phyloP scores from a whole-genome alignment of 2,329 filamentous ascomycete species.

The Cercospora sojina region DNA sequence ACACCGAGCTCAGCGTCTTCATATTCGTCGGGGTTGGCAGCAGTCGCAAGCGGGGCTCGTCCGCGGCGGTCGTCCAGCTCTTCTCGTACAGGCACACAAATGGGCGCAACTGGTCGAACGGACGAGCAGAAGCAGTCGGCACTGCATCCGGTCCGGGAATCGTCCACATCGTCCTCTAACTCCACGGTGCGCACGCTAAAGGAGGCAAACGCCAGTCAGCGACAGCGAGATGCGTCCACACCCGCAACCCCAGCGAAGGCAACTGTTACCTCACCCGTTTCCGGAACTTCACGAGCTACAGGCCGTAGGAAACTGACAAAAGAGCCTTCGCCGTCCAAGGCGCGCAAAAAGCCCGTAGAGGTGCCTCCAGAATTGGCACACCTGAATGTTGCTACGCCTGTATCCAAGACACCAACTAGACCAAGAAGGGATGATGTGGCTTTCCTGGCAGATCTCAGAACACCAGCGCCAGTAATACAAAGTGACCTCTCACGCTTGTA shows the following conservation, averaged over 20 bases:
- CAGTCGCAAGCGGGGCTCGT: conserved; percentile 42
- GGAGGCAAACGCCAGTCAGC: neutral
- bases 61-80: conserved; percentile 54
- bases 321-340: conserved; percentile 6
- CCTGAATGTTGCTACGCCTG: conserved; percentile 61
- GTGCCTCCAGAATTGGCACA: conserved; percentile 45
- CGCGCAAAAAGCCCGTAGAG: conserved; percentile 16
- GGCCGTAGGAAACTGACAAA: conserved; percentile 20
- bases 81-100: conserved; percentile 58
- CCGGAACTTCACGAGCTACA: neutral
- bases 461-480: conserved; percentile 55
- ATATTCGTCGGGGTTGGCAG: conserved; percentile 62
- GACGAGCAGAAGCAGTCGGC: conserved; percentile 54
- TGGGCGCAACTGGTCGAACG: conserved; percentile 56
- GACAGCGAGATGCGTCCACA: neutral
- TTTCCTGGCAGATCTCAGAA: conserved; percentile 45
- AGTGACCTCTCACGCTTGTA: conserved; percentile 55
- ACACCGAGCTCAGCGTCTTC: conserved; percentile 77
- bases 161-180: conserved; percentile 67
- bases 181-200: conserved; percentile 38
- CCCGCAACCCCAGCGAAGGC: neutral
- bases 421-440: conserved; percentile 50
- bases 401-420: conserved; percentile 42
- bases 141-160: conserved; percentile 66
- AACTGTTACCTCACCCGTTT: neutral